These are phyloP conservation scores for Dendrobium officinale DNA, from an alignment of 106 monocot genomes.

Conservation along the genomic window DNA sequence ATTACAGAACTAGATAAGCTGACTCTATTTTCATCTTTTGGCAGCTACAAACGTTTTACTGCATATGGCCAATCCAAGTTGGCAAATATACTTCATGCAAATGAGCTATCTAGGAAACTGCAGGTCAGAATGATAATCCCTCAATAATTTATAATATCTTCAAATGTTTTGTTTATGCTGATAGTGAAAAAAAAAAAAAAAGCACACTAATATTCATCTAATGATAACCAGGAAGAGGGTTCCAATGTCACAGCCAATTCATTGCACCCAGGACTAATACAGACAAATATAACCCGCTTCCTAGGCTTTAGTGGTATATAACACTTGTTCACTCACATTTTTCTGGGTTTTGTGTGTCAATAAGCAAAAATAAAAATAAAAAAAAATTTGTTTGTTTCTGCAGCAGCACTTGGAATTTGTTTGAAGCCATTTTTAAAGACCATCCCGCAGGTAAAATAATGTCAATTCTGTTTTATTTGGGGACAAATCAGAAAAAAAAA, in stretches of 20 bases:
- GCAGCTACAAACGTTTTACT: slow-evolving; percentile 46
- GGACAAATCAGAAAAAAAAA: not conserved
- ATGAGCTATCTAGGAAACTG: slow-evolving; percentile 47
- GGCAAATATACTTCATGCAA: slow-evolving; percentile 81
- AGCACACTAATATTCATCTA: not conserved
- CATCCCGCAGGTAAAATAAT: slow-evolving; percentile 35
- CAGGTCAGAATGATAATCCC: slow-evolving; percentile 34
- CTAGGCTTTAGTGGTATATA: slow-evolving; percentile 20
- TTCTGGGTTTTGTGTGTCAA: not conserved
- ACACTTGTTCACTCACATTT: not conserved
- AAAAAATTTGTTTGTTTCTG: not conserved
- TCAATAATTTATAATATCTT: not conserved
- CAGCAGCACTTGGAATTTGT: slow-evolving; percentile 10
- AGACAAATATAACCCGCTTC: slow-evolving; percentile 34
- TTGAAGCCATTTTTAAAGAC: slow-evolving; percentile 42
- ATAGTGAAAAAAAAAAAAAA: too few relatives aligned
- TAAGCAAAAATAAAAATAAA: not conserved
- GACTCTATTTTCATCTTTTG: not conserved
- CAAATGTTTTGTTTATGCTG: too few relatives aligned
- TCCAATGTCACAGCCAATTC: slow-evolving; percentile 76
- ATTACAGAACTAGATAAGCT: not conserved
- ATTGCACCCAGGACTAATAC: slow-evolving; percentile 72
- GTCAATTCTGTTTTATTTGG: not conserved
- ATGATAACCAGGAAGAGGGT: slow-evolving; percentile 51
- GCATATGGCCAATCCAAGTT: slow-evolving; percentile 64